phyloP scores from a whole-genome alignment of 345 rosid species.

The Hypericum perforatum region DNA sequence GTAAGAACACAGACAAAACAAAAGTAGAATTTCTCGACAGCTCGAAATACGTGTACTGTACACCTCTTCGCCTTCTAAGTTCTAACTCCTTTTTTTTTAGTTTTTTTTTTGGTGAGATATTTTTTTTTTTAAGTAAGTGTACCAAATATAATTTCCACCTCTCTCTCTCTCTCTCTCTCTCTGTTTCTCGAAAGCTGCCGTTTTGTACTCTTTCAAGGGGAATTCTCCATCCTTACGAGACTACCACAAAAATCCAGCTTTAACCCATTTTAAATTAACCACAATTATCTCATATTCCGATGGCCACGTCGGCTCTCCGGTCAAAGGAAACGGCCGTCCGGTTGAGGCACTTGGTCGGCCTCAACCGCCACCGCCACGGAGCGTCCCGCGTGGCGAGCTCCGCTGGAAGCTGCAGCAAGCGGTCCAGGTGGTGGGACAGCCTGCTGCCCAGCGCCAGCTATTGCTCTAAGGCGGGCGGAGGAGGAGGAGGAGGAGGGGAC shows the following conservation, averaged over 20 bases:
- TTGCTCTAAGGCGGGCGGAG: slow-evolving; percentile 11
- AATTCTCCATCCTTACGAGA: slow-evolving; percentile 11
- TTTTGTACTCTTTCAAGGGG: neutral
- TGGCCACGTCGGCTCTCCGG: neutral
- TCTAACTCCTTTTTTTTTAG: too few relatives aligned
- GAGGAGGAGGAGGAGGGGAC: slow-evolving; percentile 44
- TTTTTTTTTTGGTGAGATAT: too few relatives aligned
- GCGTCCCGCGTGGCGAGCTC: too few relatives aligned
- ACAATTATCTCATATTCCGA: slow-evolving; percentile 5
- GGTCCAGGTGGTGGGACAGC: slow-evolving; percentile 11
- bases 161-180: too few relatives aligned
- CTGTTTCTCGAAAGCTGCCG: too few relatives aligned
- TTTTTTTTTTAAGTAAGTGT: too few relatives aligned
- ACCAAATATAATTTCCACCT: too few relatives aligned
- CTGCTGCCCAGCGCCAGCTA: slow-evolving; percentile 22
- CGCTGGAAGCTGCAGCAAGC: neutral
- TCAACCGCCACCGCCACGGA: neutral
- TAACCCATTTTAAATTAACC: slow-evolving; percentile 10
- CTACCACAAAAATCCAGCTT: slow-evolving; percentile 3
- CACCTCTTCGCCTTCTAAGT: too few relatives aligned
- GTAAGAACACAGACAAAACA: too few relatives aligned
- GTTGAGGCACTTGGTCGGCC: neutral
- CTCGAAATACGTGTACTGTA: too few relatives aligned
- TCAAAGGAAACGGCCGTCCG: too few relatives aligned
- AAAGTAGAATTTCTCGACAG: too few relatives aligned